Evolutionary conservation across 192 early-diverging fungal species (phyloP).

Genomic region (Phlyctochytrium arcticum): DNA sequence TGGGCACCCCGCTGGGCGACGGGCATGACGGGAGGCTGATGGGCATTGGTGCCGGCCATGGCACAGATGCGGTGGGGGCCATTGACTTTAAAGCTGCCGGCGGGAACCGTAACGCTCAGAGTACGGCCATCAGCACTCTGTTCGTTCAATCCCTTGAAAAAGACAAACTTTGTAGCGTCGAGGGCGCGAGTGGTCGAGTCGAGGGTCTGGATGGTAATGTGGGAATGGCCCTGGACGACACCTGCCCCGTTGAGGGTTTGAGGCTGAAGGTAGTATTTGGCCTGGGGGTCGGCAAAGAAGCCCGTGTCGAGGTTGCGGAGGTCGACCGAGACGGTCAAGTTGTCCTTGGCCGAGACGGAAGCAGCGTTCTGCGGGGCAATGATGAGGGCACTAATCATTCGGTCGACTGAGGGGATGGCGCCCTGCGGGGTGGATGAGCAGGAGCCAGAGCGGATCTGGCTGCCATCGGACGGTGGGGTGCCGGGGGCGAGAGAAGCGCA

Average conservation of each 20-base stretch:
- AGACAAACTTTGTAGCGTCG: conserved; percentile 33
- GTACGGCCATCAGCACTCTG: conserved; percentile 19
- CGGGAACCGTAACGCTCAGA: conserved; percentile 29
- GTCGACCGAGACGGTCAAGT: conserved; percentile 26
- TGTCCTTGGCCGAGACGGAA: conserved; percentile 25
- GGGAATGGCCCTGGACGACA: conserved; percentile 38
- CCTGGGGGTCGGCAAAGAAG: conserved; percentile 33
- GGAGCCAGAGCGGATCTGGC: conserved; percentile 25
- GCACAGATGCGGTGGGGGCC: conserved; percentile 15
- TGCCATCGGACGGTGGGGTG: conserved; percentile 19
- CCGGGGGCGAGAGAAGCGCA: conserved; percentile 3
- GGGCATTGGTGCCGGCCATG: conserved; percentile 23
- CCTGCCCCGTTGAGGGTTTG: conserved; percentile 37
- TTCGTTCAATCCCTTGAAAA: conserved; percentile 43
- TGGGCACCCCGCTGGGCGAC: conserved; percentile 42
- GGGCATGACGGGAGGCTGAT: conserved; percentile 40
- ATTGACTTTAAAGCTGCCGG: conserved; percentile 23
- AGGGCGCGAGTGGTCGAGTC: conserved; percentile 6
- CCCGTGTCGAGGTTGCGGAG: conserved; percentile 34
- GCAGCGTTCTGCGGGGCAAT: conserved; percentile 21
- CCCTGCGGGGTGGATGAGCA: conserved; percentile 30
- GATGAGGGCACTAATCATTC: conserved; percentile 40
- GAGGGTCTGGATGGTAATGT: conserved; percentile 38
- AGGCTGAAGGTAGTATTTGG: conserved; percentile 28
- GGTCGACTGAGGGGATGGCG: conserved; percentile 30